Base-by-base conservation (phyloP, 2,329 filamentous ascomycete species). In the Tothia fuscella region DNA sequence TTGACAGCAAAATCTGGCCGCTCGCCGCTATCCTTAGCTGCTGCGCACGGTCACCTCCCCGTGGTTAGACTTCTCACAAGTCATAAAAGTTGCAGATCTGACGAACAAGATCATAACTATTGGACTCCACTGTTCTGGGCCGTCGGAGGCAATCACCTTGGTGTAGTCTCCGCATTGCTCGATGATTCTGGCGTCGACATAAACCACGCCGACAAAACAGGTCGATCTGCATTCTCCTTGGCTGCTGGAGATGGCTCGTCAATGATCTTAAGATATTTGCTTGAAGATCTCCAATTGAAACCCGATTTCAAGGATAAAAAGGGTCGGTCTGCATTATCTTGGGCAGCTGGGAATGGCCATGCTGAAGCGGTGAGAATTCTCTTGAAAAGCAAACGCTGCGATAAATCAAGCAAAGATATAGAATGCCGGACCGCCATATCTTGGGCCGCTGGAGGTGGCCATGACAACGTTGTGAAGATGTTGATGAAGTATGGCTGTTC, bases 61-160 rank as follows among this genome's bases (percentile, higher is more conserved):
- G 26, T 29, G 26, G 26, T 29, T n/a, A 29, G 26, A n/a, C 26
- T 29, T 9, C 31, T 34, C 9, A 7, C 17, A 7, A 16, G 17
- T 13, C 9, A 34, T 16, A 7, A 9, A 7, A 9, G 26, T n/a
- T 9, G 9, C n/a, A 16, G 14, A 7, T 50, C 53, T 17, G 56
- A 63, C 43, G 51, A 53, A 5, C 41, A 39, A 20, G 59, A 64
- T 48, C 49, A 53, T 6, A 50, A 58, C 41, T 48, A 49, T 19
- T 63, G 60, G 60, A 57, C 58, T 10, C 60, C 59, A 4, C 41
- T 63, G 16, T 44, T 52, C 13, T 63, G 56, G 59, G 56, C 58
- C 6, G 50, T 60, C 43, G 26, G 26, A 29, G n/a, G n/a, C 9
- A 40, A 14, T 30, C 49, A 17, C 30, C 47, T 9, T 6, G 38